phyloP scores from a whole-genome alignment of 106 monocot genomes.

The Cymbidium sinense region DNA sequence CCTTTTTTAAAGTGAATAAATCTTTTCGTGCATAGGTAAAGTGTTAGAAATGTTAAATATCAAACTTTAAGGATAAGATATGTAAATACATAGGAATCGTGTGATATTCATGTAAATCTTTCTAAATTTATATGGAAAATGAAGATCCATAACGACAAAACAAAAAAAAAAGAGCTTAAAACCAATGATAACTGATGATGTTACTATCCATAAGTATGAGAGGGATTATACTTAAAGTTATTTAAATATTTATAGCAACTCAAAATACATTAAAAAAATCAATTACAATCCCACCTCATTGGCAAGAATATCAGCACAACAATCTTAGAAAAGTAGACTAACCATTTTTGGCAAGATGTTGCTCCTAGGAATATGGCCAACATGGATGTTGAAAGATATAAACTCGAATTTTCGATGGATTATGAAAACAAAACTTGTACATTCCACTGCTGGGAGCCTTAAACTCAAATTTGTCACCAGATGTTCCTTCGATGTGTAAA shows the following conservation, averaged over 20 bases:
- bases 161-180: not conserved
- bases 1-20: too few species aligned
- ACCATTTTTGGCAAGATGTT: slow-evolving; percentile 97
- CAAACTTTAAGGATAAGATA: too few species aligned
- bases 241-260: not conserved
- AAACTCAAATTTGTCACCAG: slow-evolving; percentile 93
- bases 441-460: slow-evolving; percentile 82
- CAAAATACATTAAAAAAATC: too few species aligned
- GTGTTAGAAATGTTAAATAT: too few species aligned
- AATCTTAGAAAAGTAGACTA: too few species aligned
- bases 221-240: not conserved
- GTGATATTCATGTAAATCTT: not conserved
- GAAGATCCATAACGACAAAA: not conserved
- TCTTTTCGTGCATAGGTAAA: too few species aligned
- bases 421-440: slow-evolving; percentile 98
- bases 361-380: slow-evolving; percentile 94
- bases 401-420: slow-evolving; percentile 66
- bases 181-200: not conserved
- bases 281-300: too few species aligned
- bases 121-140: too few species aligned
- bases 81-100: not conserved
- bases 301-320: too few species aligned
- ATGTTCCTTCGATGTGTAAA: slow-evolving; percentile 63
- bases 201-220: not conserved
- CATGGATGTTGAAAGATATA: slow-evolving; percentile 92